Evolutionary conservation across 768 basidiomycete genomes (phyloP), one percentile per base, ranked within the genome.

Genomic region (Termitomyces sp.): DNA sequence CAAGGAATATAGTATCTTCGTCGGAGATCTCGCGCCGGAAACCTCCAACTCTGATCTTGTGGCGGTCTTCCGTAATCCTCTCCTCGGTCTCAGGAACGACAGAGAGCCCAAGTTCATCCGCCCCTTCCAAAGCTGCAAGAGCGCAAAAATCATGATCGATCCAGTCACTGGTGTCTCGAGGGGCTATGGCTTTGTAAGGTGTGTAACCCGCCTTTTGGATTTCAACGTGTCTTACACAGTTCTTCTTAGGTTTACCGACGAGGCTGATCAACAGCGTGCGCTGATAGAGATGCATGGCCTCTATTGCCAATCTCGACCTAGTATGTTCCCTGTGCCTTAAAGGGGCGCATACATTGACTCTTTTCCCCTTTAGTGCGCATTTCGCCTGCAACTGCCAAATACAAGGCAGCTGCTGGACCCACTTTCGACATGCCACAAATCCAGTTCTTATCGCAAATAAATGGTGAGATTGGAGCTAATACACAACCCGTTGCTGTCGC

Each of bases 31-130:
- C 43, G 92, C 92, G 3, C 89, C 93, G 10, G 93, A 95, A 72
- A 92, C 92, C 6, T 92, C 91, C 63, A 95, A 96, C 72, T 90
- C 90, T n/a, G 94, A 97, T 69, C 77, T 96, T n/a, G 92, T 96
- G 49, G 90, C 90, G 25, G 89, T 95, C 63, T 92, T 94, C 73
- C 87, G 92, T 66, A 92, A 95, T 70, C 92, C 92, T 0, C 88
- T 92, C 3, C 81, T 92, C 14, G 91, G 91, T 42, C 79, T 93
- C 53, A 82, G 91, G 57, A 89, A 88, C 66, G 91, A 94, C 68
- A 81, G 92, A 56, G 90, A 90, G 69, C 92, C 92, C 19, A 90
- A 91, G 69, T 90, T 92, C 62, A 92, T 95, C 53, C 82, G 86
- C 8, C 91, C 92, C 2, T 97, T 96, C 74, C 72, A 84, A 37